Evolutionary conservation across 2,329 filamentous ascomycete genomes (phyloP).

Genomic region (Xylariomycetidae sp.): DNA sequence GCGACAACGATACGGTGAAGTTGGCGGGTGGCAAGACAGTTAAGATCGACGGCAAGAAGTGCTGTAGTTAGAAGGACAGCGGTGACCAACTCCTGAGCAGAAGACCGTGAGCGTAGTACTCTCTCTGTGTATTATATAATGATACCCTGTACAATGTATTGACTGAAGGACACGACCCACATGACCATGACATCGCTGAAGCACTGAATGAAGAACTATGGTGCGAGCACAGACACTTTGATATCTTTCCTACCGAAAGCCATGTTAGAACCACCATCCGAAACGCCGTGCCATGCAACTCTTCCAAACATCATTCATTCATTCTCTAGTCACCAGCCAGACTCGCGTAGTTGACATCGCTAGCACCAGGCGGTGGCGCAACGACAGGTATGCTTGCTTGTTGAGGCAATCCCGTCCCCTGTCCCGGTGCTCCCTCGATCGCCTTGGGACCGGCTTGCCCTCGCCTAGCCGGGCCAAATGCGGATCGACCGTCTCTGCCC

Average conservation of each 20-base stretch:
- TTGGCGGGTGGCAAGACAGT: constrained; percentile 40
- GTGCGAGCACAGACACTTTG: too few species aligned
- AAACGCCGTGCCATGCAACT: constrained; percentile 25
- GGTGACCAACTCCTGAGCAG: too few species aligned
- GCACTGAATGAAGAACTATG: too few species aligned
- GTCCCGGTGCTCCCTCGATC: constrained; percentile 25
- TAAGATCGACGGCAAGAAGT: constrained; percentile 18
- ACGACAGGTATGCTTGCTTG: constrained; percentile 39
- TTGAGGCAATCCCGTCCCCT: constrained; percentile 21
- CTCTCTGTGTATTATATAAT: constrained; percentile 21
- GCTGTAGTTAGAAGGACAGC: too few species aligned
- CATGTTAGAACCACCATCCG: constrained; percentile 26
- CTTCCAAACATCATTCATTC: constrained; percentile 6
- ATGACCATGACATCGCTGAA: constrained; percentile 11
- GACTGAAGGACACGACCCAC: too few species aligned
- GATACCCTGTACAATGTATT: too few species aligned
- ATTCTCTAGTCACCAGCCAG: constrained; percentile 68
- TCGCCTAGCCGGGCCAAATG: constrained; percentile 41
- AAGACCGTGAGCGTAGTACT: too few species aligned
- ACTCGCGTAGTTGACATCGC: constrained; percentile 79
- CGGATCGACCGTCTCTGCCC: constrained; percentile 69
- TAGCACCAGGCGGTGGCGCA: constrained; percentile 73
- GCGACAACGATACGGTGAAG: constrained; percentile 90
- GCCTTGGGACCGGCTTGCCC: constrained; percentile 27
- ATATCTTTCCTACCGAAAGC: constrained; percentile 11